Conservation (phyloP, 2,329 filamentous ascomycete species). For the Penicillium paneum region DNA sequence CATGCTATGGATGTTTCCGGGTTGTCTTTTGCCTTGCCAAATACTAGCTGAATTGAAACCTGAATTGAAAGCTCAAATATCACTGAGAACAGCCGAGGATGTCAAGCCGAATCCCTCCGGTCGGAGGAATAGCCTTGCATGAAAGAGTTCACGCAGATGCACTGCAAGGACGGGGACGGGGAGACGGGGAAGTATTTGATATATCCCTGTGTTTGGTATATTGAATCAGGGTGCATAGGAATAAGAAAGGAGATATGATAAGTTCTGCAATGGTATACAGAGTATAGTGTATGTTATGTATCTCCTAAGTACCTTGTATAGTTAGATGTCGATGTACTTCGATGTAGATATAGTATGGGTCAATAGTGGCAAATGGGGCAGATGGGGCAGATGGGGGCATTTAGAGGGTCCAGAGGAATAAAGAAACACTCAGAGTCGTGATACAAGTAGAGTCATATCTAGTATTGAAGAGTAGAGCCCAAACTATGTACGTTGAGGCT, state of each 20-base stretch:
- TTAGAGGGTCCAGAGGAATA: slow-evolving; percentile 4
- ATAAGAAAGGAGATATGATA: background rate
- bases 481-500: background rate
- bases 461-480: background rate
- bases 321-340: background rate
- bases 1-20: background rate
- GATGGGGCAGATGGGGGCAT: slow-evolving; percentile 1
- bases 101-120: slow-evolving; percentile 15
- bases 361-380: slow-evolving; percentile 10
- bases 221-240: background rate
- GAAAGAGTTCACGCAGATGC: slow-evolving; percentile 12
- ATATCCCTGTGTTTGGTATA: background rate
- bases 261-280: background rate
- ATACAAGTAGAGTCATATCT: background rate
- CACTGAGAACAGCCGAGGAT: slow-evolving; percentile 9
- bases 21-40: background rate
- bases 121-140: slow-evolving; percentile 13
- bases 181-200: slow-evolving; percentile 2
- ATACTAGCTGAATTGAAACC: background rate
- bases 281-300: background rate
- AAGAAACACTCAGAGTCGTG: background rate
- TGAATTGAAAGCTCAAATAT: background rate
- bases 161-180: slow-evolving; percentile 15
- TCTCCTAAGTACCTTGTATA: background rate
- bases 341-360: background rate